Percentiles rank a stretch among this genome's conserved stretches.
Evolutionary conservation across 2,329 filamentous ascomycete species (phyloP).

Genomic region (Metarhizium humberi): DNA sequence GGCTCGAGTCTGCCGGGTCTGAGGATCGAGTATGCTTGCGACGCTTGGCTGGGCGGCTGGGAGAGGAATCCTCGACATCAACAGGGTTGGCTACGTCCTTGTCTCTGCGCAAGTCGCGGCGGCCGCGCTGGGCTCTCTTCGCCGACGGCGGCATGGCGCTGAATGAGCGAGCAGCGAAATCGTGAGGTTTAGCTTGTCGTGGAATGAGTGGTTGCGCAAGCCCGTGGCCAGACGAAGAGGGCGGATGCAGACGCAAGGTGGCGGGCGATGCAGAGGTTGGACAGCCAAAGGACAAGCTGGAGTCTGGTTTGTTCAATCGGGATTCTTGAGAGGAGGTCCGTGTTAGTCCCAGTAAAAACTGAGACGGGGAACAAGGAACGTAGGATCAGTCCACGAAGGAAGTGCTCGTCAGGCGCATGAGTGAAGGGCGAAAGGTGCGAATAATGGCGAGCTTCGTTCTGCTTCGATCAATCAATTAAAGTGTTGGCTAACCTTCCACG

Average conservation of each 20-base stretch:
- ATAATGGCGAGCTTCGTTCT: not conserved
- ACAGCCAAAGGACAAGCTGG: not conserved
- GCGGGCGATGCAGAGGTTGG: not conserved
- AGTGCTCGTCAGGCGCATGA: not conserved
- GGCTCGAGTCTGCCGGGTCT: constrained; percentile 6
- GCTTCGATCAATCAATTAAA: constrained; percentile 5
- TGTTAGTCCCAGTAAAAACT: not conserved
- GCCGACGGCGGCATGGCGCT: constrained; percentile 27
- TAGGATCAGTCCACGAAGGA: not conserved
- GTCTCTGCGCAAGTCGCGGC: constrained; percentile 29
- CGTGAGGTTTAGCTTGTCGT: not conserved
- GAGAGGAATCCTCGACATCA: constrained; percentile 45
- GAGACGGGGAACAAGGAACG: not conserved
- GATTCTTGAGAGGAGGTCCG: not conserved
- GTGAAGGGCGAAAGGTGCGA: not conserved
- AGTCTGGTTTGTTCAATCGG: not conserved
- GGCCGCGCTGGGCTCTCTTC: constrained; percentile 27
- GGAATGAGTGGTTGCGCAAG: not conserved
- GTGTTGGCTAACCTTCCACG: constrained; percentile 6
- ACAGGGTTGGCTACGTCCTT: constrained; percentile 21
- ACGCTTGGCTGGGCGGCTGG: constrained; percentile 53
- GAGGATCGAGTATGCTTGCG: constrained; percentile 42
- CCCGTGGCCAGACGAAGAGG: constrained; percentile 4
- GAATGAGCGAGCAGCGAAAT: not conserved
- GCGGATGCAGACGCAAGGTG: not conserved